phyloP scores from a whole-genome alignment of 768 basidiomycete genomes.

The Collybiopsis luxurians region DNA sequence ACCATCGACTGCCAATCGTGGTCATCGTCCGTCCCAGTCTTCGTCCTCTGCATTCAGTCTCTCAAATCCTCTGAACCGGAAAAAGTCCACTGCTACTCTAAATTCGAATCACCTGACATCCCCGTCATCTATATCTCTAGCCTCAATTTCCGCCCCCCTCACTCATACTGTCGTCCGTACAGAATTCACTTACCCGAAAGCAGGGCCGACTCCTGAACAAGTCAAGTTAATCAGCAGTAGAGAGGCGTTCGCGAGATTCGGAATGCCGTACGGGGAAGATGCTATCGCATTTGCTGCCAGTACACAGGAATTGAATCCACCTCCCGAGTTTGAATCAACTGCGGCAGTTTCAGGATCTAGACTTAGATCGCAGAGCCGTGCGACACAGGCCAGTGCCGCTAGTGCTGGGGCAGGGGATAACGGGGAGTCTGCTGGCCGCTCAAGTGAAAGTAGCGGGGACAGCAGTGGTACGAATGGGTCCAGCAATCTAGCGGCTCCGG shows the following conservation, averaged over 20 bases:
- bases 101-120: conserved; percentile 49
- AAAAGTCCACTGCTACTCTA: conserved; percentile 40
- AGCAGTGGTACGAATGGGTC: neutral
- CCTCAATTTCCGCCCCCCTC: conserved; percentile 74
- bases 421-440: neutral
- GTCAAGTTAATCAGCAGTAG: conserved; percentile 68
- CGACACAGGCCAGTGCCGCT: neutral
- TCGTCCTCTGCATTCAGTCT: conserved; percentile 45
- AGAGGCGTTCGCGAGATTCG: conserved; percentile 66
- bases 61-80: conserved; percentile 37
- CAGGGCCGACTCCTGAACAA: conserved; percentile 61
- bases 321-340: conserved; percentile 48
- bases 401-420: neutral
- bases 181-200: conserved; percentile 64
- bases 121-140: conserved; percentile 67
- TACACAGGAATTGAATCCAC: conserved; percentile 37
- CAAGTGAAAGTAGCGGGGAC: conserved; percentile 5
- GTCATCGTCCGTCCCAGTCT: conserved; percentile 31
- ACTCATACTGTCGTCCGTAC: conserved; percentile 71
- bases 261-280: conserved; percentile 73
- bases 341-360: neutral
- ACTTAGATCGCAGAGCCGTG: neutral
- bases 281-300: conserved; percentile 64
- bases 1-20: conserved; percentile 22
- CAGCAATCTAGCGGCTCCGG: neutral